phyloP scores from a whole-genome alignment of 2,329 filamentous ascomycete species.

The Emmonsiellopsis sp. region DNA sequence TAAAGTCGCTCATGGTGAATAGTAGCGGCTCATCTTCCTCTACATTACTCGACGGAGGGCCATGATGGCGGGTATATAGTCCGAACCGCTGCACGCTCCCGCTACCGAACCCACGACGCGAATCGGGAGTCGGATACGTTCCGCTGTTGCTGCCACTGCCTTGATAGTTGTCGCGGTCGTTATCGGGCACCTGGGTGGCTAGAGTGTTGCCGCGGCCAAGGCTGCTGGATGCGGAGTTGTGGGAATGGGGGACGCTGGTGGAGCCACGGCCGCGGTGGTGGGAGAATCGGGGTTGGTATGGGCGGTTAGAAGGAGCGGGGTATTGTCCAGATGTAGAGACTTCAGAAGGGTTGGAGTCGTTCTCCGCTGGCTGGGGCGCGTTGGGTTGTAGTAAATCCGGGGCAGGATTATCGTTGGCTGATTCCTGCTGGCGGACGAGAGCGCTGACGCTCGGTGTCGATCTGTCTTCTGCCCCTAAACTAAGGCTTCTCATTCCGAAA shows the following conservation, averaged over 20 bases:
- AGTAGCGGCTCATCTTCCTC: constrained; percentile 37
- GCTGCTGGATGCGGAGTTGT: constrained; percentile 32
- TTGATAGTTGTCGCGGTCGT: constrained; percentile 24
- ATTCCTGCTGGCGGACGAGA: constrained; percentile 25
- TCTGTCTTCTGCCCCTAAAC: constrained; percentile 34
- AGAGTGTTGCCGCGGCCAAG: constrained; percentile 26
- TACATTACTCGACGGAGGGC: constrained; percentile 18
- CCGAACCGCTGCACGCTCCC: constrained; percentile 21
- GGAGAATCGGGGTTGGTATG: constrained; percentile 30
- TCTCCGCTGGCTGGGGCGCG: constrained; percentile 8
- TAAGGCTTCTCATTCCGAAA: constrained; percentile 37
- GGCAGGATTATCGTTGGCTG: constrained; percentile 15
- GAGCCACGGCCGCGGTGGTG: constrained; percentile 28
- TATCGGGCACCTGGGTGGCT: constrained; percentile 23
- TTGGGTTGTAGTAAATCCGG: constrained; percentile 15
- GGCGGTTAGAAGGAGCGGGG: constrained; percentile 22
- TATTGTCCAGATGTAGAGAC: constrained; percentile 16
- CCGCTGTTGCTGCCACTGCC: constrained; percentile 32
- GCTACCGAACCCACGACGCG: constrained; percentile 22
- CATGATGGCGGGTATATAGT: constrained; percentile 22
- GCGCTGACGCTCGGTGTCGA: constrained; percentile 22
- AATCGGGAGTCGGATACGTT: constrained; percentile 22
- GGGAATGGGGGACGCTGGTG: constrained; percentile 27
- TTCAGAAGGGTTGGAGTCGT: constrained; percentile 10
- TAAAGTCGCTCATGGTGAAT: constrained; percentile 39